Conservation (phyloP, 805 yeast species). For the Nakazawaea sp. region DNA sequence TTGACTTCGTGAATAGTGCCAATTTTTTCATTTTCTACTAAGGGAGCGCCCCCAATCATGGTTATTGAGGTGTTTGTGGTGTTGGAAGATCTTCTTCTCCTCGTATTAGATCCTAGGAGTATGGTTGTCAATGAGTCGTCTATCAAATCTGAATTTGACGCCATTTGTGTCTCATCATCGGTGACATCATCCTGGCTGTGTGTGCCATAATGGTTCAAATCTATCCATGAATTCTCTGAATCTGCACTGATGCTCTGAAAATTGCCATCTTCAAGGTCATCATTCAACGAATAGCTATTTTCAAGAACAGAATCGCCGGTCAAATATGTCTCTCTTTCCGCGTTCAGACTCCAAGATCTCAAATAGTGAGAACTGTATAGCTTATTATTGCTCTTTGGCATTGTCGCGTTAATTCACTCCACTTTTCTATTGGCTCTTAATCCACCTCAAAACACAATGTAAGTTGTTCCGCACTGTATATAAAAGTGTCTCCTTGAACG, state of each 20-base stretch:
- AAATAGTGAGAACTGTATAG: too few species aligned
- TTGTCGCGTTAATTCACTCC: too few species aligned
- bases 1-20: too few species aligned
- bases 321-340: slow-evolving; percentile 7
- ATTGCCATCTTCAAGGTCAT: slow-evolving; percentile 1
- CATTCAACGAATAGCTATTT: slow-evolving; percentile 3
- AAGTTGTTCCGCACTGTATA: too few species aligned
- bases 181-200: neutral
- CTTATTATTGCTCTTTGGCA: too few species aligned
- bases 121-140: slow-evolving; percentile 9
- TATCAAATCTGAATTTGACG: neutral
- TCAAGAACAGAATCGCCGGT: slow-evolving; percentile 6
- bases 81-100: neutral
- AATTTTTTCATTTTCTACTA: too few species aligned
- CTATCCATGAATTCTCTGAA: slow-evolving; percentile 6
- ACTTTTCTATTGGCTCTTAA: too few species aligned
- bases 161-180: neutral
- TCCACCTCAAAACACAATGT: too few species aligned
- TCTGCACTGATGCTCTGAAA: neutral
- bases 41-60: too few species aligned
- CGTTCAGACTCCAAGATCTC: slow-evolving; percentile 8
- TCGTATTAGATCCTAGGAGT: neutral
- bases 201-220: neutral
- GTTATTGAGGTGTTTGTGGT: slow-evolving; percentile 3
- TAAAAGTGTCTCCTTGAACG: too few species aligned